Conservation (phyloP, 176 grass and related monocot species). For the Hordeum marinum region DNA sequence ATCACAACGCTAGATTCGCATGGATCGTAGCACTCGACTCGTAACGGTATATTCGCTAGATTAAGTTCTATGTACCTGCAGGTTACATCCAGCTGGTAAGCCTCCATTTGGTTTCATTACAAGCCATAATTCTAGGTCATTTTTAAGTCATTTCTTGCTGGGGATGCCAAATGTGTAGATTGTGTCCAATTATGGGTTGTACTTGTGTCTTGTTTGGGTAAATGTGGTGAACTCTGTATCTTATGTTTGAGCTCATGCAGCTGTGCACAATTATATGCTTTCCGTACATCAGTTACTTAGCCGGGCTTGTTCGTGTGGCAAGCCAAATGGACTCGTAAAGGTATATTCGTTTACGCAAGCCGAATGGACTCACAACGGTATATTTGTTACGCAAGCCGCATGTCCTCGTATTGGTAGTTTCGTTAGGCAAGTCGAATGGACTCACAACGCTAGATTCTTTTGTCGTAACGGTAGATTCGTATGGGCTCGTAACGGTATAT, state of each 20-base stretch:
- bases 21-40: background rate
- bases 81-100: constrained; percentile 71
- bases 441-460: background rate
- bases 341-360: background rate
- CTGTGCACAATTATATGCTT: background rate
- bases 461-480: background rate
- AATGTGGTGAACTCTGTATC: background rate
- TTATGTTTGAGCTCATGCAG: background rate
- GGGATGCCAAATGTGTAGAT: background rate
- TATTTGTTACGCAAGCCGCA: background rate
- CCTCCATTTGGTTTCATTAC: constrained; percentile 28
- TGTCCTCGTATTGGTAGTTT: background rate
- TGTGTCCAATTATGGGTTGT: background rate
- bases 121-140: background rate
- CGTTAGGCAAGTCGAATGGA: background rate
- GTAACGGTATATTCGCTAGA: background rate
- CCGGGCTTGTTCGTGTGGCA: background rate
- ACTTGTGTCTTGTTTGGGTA: background rate
- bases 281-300: background rate
- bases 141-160: background rate
- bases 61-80: constrained; percentile 16
- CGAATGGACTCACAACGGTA: background rate
- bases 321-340: background rate
- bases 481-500: background rate
- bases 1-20: background rate